Percentiles rank a stretch among this genome's conserved stretches.
These are phyloP conservation scores for Chaetomium olivaceum DNA, from an alignment of 2,329 filamentous ascomycete species.

Conservation along the genomic window DNA sequence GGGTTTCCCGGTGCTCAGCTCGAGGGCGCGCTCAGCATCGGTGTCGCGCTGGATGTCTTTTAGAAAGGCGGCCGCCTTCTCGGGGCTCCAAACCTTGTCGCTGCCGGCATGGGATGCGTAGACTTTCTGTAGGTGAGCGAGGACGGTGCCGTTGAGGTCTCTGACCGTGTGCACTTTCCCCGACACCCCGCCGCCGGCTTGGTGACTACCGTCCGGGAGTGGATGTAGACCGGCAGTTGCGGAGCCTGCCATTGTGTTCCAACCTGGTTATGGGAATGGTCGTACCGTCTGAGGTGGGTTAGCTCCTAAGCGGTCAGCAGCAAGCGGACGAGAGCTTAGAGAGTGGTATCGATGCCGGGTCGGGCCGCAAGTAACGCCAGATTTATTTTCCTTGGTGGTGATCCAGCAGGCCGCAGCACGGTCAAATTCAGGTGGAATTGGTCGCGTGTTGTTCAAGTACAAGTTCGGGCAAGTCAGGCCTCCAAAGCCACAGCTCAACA, in stretches of 20 bases:
- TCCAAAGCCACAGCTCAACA: neutral
- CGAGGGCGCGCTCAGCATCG: conserved; percentile 35
- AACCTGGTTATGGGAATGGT: neutral
- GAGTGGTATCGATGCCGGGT: neutral
- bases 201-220: conserved; percentile 39
- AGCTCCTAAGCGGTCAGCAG: neutral
- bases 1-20: conserved; percentile 32
- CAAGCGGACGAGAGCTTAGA: neutral
- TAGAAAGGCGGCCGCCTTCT: conserved; percentile 50
- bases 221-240: neutral
- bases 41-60: conserved; percentile 48
- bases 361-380: neutral
- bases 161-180: conserved; percentile 45
- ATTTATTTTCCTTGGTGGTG: neutral
- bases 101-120: conserved; percentile 48
- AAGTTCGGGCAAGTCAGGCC: conserved; percentile 11
- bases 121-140: conserved; percentile 49
- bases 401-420: neutral
- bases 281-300: neutral
- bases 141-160: conserved; percentile 44
- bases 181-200: conserved; percentile 52
- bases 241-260: conserved; percentile 18
- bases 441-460: neutral
- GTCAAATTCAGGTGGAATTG: neutral
- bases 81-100: conserved; percentile 47